Conservation (phyloP, 176 grass and related monocot species). For the Avena eriantha region DNA sequence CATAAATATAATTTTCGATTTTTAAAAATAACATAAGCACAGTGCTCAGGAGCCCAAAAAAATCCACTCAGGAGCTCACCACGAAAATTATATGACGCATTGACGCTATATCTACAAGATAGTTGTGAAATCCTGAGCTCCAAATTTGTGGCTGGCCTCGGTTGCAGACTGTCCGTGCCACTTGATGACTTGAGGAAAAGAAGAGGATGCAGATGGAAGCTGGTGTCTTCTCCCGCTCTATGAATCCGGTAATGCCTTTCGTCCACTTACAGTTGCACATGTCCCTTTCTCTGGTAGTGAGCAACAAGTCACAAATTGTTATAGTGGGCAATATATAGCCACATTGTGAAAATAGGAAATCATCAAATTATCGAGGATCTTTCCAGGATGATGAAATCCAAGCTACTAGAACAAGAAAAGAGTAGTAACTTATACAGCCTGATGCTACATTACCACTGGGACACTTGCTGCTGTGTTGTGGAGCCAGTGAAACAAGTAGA, state of each 20-base stretch:
- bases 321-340: background rate
- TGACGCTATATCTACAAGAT: no score
- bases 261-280: background rate
- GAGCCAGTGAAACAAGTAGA: background rate
- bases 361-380: background rate
- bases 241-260: background rate
- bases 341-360: background rate
- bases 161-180: background rate
- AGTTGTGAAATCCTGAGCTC: background rate
- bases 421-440: background rate
- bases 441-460: background rate
- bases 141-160: background rate
- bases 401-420: background rate
- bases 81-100: background rate
- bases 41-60: no score
- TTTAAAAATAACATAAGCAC: no score
- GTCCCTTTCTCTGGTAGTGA: background rate
- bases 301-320: conserved; percentile 4
- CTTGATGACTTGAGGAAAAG: background rate
- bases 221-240: background rate
- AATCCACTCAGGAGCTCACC: no score
- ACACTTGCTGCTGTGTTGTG: background rate
- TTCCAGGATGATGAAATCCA: background rate
- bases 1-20: no score
- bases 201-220: background rate